Evolutionary conservation across 176 grass and related monocot genomes (phyloP).

Genomic region (Tuctoria greenei): DNA sequence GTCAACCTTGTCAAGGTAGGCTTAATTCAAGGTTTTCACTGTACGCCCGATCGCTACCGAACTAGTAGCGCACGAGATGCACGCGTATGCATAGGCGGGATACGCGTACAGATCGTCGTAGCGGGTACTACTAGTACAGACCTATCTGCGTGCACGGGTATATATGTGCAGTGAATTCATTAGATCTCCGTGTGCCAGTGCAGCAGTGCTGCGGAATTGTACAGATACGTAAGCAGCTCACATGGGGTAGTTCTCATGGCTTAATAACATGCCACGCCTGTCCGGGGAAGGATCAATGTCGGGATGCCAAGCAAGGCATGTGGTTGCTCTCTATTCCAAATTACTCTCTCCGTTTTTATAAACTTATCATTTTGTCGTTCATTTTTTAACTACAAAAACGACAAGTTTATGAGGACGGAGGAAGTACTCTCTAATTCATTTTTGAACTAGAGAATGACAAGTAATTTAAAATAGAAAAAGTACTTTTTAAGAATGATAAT

Average conservation of each 20-base stretch:
- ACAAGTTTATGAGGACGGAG: too few relatives aligned
- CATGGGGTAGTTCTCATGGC: slow-evolving; percentile 28
- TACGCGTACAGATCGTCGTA: background rate
- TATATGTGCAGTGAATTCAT: background rate
- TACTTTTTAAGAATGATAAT: too few relatives aligned
- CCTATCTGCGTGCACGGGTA: background rate
- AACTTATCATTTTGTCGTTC: too few relatives aligned
- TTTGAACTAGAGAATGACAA: too few relatives aligned
- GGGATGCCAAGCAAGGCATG: slow-evolving; percentile 1
- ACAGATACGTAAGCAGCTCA: slow-evolving; percentile 39
- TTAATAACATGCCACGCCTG: background rate
- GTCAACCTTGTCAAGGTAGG: slow-evolving; percentile 21
- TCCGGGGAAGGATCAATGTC: background rate
- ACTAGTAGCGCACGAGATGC: background rate
- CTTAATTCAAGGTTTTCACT: background rate
- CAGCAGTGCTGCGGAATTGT: slow-evolving; percentile 32
- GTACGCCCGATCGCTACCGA: background rate
- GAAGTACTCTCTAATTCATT: too few relatives aligned
- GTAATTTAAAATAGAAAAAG: too few relatives aligned
- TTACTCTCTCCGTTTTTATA: too few relatives aligned
- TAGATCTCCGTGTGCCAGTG: slow-evolving; percentile 18
- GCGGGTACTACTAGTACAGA: background rate
- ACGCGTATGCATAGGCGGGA: background rate
- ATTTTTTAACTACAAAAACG: too few relatives aligned
- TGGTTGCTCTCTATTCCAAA: too few relatives aligned